A percentile compares a stretch with the other conserved stretches of the same genome.
phyloP scores from a whole-genome alignment of 805 yeast genomes.

The Saccharomycopsis guyanensis region DNA sequence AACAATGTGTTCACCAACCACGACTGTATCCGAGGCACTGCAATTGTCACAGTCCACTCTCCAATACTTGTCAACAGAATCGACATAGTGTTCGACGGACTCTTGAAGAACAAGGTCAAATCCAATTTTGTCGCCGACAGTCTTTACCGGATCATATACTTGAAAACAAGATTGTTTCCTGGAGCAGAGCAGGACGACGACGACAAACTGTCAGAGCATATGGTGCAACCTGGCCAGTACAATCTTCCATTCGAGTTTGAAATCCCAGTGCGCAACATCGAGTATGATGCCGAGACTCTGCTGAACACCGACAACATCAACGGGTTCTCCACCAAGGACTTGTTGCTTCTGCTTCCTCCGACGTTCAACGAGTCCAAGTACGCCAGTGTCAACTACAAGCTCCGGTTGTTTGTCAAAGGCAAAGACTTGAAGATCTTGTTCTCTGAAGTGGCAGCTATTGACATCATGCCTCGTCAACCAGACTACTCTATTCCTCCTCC shows the following conservation, averaged over 20 bases:
- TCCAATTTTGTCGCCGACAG: neutral
- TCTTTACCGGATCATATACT: neutral
- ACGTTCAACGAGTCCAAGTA: slow-evolving; percentile 3
- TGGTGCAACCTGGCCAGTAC: neutral
- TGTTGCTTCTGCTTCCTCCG: slow-evolving; percentile 4
- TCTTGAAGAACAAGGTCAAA: slow-evolving; percentile 1
- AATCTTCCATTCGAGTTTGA: neutral
- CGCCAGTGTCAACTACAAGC: slow-evolving; percentile 2
- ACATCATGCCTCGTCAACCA: neutral
- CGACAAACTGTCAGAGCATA: neutral
- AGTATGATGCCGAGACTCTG: neutral
- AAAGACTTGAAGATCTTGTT: neutral
- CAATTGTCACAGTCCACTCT: neutral
- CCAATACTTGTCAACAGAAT: neutral
- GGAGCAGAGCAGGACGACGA: neutral
- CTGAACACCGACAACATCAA: neutral
- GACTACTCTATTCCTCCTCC: neutral
- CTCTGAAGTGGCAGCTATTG: neutral
- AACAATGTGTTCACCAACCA: neutral
- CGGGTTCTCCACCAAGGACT: slow-evolving; percentile 1
- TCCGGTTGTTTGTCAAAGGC: slow-evolving; percentile 3
- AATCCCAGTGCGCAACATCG: slow-evolving; percentile 4
- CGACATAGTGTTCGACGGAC: slow-evolving; percentile 2
- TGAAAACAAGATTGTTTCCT: slow-evolving; percentile 5
- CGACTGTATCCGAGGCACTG: neutral